Conservation (phyloP, 2,329 filamentous ascomycete species). For the Cladosporium halotolerans region DNA sequence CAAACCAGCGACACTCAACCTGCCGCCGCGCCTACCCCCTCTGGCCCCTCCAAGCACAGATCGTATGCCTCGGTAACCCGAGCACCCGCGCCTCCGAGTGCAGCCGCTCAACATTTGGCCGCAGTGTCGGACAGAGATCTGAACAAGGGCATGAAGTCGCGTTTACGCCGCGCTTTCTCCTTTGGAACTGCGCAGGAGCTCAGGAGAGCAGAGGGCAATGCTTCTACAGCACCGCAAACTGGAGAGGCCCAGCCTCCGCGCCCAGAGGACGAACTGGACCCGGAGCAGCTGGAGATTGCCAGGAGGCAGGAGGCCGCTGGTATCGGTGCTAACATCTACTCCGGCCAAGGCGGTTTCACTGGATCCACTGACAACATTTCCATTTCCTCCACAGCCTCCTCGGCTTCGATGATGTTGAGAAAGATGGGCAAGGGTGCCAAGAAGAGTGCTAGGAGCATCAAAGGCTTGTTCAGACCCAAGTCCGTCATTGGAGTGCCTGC, state of each 20-base stretch:
- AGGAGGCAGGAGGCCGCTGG: slow-evolving; percentile 87
- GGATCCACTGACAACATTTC: slow-evolving; percentile 93
- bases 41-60: slow-evolving; percentile 23
- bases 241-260: slow-evolving; percentile 25
- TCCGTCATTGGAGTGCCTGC: slow-evolving; percentile 74
- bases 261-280: slow-evolving; percentile 48
- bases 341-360: slow-evolving; percentile 74
- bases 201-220: slow-evolving; percentile 61
- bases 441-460: slow-evolving; percentile 82
- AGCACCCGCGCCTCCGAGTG: slow-evolving; percentile 43
- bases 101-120: slow-evolving; percentile 76
- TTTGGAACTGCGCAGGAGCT: slow-evolving; percentile 95
- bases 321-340: slow-evolving; percentile 89
- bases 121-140: slow-evolving; percentile 79
- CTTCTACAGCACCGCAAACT: slow-evolving; percentile 21
- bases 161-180: slow-evolving; percentile 85
- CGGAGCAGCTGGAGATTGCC: slow-evolving; percentile 86
- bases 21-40: slow-evolving; percentile 7
- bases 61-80: slow-evolving; percentile 28
- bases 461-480: slow-evolving; percentile 91
- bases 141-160: slow-evolving; percentile 75
- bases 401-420: slow-evolving; percentile 85
- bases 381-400: slow-evolving; percentile 83
- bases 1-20: slow-evolving; percentile 34
- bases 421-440: slow-evolving; percentile 99